These are phyloP conservation scores for Diaporthe citri DNA, from an alignment of 2,329 filamentous ascomycete genomes.

Conservation along the genomic window DNA sequence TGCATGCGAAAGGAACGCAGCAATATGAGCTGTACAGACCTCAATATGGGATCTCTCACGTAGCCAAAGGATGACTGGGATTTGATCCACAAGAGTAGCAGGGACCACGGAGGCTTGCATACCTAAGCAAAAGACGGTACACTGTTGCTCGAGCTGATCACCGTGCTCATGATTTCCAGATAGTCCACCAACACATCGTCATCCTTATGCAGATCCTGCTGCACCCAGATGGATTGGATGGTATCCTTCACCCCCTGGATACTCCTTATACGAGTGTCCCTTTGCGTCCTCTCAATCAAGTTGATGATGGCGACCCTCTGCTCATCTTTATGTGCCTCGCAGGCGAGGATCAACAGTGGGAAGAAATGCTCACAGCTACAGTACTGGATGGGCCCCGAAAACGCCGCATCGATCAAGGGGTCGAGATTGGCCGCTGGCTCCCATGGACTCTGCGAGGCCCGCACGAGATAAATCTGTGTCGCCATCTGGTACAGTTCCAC, in stretches of 20 bases:
- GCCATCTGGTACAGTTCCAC: constrained; percentile 13
- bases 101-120: no score
- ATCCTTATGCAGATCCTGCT: constrained; percentile 51
- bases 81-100: no score
- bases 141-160: constrained; percentile 43
- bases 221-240: constrained; percentile 50
- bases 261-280: neutral
- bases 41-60: no score
- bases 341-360: neutral
- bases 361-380: constrained; percentile 19
- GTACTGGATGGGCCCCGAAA: neutral
- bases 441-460: constrained; percentile 5
- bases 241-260: constrained; percentile 17
- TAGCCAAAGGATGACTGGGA: no score
- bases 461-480: neutral
- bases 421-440: neutral
- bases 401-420: neutral
- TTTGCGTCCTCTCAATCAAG: constrained; percentile 7
- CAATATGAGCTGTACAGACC: no score
- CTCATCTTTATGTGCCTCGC: constrained; percentile 3
- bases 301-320: constrained; percentile 6
- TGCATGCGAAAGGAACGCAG: neutral
- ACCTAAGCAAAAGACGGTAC: neutral
- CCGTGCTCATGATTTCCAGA: constrained; percentile 43
- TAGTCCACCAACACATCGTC: constrained; percentile 49